Evolutionary conservation across 306 rosid genomes (phyloP).

Genomic region (Carpinus viminea): DNA sequence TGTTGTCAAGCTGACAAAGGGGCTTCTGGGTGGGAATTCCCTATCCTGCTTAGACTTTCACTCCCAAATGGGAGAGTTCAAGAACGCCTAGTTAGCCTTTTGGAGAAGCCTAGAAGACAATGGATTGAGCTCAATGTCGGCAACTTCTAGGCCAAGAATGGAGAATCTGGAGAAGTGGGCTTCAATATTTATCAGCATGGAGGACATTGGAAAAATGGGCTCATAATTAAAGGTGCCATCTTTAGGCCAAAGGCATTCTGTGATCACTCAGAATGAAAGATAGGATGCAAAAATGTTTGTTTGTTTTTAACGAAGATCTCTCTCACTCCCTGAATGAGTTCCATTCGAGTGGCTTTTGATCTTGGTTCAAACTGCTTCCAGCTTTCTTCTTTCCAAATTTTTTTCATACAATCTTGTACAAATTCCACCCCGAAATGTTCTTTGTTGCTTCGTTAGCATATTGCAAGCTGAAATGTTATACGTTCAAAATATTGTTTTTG

Average conservation of each 20-base stretch:
- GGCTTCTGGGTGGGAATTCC: constrained; percentile 28
- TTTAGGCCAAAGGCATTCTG: not conserved
- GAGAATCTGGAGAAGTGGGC: constrained; percentile 9
- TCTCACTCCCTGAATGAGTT: no score
- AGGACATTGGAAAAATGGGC: constrained; percentile 18
- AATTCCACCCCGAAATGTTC: no score
- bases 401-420: no score
- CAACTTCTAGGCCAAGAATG: not conserved
- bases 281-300: no score
- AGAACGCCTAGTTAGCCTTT: not conserved
- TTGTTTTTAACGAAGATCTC: no score
- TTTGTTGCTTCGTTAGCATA: not conserved
- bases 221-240: constrained; percentile 5
- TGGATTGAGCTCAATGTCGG: constrained; percentile 21
- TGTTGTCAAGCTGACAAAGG: constrained; percentile 17
- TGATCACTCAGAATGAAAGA: no score
- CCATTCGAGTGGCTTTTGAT: no score
- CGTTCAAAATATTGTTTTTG: not conserved
- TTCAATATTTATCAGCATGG: constrained; percentile 5
- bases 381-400: no score
- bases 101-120: constrained; percentile 5
- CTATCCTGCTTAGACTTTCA: not conserved
- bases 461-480: not conserved
- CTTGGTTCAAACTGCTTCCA: no score
- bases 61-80: not conserved